phyloP scores from a whole-genome alignment of 495 filamentous ascomycete genomes.

The Elaphomyces granulatus region DNA sequence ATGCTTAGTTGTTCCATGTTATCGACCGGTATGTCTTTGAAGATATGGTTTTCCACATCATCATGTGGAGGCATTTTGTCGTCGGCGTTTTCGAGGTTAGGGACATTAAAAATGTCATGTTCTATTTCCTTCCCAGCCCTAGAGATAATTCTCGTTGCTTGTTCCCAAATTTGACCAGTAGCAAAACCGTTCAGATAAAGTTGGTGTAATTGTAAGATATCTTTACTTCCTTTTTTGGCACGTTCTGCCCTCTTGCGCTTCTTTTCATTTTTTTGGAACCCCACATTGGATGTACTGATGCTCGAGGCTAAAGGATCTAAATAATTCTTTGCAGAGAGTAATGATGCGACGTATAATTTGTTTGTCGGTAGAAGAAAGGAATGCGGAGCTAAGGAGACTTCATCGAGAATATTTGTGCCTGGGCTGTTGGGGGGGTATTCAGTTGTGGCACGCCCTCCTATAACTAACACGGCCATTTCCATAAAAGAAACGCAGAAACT shows the following conservation, averaged over 20 bases:
- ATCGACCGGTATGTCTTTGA: not conserved
- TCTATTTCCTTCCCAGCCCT: slow-evolving; percentile 21
- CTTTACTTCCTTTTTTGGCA: slow-evolving; percentile 20
- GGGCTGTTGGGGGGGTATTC: no score
- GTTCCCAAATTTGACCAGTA: slow-evolving; percentile 84
- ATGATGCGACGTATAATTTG: slow-evolving; percentile 45
- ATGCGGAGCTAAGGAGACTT: slow-evolving; percentile 20
- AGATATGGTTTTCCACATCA: not conserved
- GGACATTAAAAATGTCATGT: slow-evolving; percentile 13
- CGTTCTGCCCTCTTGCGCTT: slow-evolving; percentile 51
- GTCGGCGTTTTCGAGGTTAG: slow-evolving; percentile 15
- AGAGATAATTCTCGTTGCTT: slow-evolving; percentile 61
- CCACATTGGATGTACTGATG: slow-evolving; percentile 48
- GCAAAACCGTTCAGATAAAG: slow-evolving; percentile 80
- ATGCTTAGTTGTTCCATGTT: not conserved
- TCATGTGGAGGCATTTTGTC: no score
- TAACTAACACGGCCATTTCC: no score
- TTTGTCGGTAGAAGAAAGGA: slow-evolving; percentile 55
- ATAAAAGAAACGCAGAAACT: no score
- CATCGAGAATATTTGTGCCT: not conserved
- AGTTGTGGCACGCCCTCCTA: no score
- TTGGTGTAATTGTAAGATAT: slow-evolving; percentile 53
- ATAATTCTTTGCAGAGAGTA: slow-evolving; percentile 57
- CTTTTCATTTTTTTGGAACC: slow-evolving; percentile 40
- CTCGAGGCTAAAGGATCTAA: slow-evolving; percentile 61